A percentile compares a stretch with the other conserved stretches of the same genome.
phyloP scores from a whole-genome alignment of 108 stramenopile species.

The Craspedostauros australis region DNA sequence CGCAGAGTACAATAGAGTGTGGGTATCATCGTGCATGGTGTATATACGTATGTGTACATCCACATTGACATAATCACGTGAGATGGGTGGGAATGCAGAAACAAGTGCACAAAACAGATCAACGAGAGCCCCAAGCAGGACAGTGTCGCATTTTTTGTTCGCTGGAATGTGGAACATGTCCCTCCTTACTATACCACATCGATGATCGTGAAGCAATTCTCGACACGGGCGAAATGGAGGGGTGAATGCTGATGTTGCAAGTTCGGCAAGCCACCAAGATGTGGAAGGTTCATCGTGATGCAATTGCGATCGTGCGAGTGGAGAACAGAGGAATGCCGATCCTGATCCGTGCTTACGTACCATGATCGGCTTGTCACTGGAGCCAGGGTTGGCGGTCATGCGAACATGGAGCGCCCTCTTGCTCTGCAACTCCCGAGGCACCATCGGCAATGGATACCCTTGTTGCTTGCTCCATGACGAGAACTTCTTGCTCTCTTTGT shows the following conservation, averaged over 20 bases:
- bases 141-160: no score
- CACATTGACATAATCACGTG: no score
- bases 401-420: conserved; percentile 52
- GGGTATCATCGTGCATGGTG: no score
- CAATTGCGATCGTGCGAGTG: no score
- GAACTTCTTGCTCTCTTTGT: conserved; percentile 36
- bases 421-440: conserved; percentile 50
- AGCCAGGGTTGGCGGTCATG: conserved; percentile 37
- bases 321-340: no score
- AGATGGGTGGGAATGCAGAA: neutral
- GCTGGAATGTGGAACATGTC: conserved; percentile 19
- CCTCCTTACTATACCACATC: conserved; percentile 45
- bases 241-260: conserved; percentile 35
- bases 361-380: conserved; percentile 53
- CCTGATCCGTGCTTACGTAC: no score
- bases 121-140: no score
- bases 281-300: no score
- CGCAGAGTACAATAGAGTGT: conserved; percentile 2
- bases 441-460: conserved; percentile 50
- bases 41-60: no score
- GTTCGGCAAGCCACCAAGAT: conserved; percentile 46
- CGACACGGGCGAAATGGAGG: conserved; percentile 35
- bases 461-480: conserved; percentile 65
- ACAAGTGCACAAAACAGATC: no score
- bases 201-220: conserved; percentile 5